Percentiles rank a stretch among this genome's conserved stretches.
These are phyloP conservation scores for Cutaneotrichosporon mucoides DNA, from an alignment of 1,284 basidiomycete species.

Conservation along the genomic window DNA sequence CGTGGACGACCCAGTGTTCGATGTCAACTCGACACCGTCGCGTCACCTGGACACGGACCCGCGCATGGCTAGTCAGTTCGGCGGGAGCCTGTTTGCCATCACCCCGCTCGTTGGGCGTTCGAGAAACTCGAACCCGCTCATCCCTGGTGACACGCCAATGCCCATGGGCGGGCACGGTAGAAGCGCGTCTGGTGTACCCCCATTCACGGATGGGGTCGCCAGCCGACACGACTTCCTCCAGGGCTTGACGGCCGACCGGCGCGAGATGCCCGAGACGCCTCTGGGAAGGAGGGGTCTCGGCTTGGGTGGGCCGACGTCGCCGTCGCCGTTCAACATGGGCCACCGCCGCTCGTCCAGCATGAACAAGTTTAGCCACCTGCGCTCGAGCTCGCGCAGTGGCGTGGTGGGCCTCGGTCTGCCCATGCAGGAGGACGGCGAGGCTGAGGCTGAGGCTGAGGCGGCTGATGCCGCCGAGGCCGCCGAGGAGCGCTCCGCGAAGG, in stretches of 20 bases:
- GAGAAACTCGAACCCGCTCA: constrained; percentile 28
- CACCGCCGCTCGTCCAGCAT: constrained; percentile 24
- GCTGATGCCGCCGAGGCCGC: too few relatives aligned
- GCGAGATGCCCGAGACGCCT: constrained; percentile 14
- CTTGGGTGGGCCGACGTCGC: constrained; percentile 22
- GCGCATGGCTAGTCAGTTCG: constrained; percentile 29
- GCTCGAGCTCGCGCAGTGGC: constrained; percentile 32
- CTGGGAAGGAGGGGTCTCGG: constrained; percentile 21
- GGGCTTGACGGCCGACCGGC: constrained; percentile 12
- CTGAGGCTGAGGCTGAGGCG: too few relatives aligned
- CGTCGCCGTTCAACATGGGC: constrained; percentile 30
- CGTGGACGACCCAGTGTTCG: constrained; percentile 40
- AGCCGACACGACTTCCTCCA: constrained; percentile 39
- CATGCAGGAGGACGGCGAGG: constrained; percentile 24
- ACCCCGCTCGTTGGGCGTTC: constrained; percentile 39
- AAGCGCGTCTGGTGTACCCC: constrained; percentile 17
- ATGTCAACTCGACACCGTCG: constrained; percentile 46
- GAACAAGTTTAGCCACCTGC: constrained; percentile 31
- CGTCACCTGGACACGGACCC: constrained; percentile 38
- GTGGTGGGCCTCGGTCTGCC: constrained; percentile 16
- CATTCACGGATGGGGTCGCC: constrained; percentile 23
- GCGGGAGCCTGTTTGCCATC: constrained; percentile 39
- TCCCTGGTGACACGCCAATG: constrained; percentile 21
- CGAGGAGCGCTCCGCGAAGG: too few relatives aligned
- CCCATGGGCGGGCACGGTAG: constrained; percentile 13